These are phyloP conservation scores for Chloropicon primus DNA, from an alignment of 139 green algal species.

Conservation along the genomic window DNA sequence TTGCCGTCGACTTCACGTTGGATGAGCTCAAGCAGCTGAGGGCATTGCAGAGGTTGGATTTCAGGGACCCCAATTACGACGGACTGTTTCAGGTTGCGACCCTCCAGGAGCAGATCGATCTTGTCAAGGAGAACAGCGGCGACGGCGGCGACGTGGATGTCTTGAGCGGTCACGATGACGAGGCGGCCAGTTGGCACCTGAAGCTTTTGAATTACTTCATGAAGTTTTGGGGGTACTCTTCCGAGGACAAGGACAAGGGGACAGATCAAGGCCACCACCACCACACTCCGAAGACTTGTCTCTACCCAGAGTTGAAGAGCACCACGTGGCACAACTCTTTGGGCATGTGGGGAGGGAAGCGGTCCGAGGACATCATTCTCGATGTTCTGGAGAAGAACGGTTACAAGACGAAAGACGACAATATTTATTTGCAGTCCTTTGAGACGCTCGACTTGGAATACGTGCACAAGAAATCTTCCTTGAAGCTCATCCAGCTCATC, in stretches of 20 bases:
- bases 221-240: neutral
- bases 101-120: neutral
- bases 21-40: conserved; percentile 33
- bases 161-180: too few species aligned
- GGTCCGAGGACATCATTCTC: neutral
- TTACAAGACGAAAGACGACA: neutral
- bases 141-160: neutral
- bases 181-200: neutral
- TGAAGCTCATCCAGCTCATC: neutral
- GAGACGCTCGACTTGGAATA: neutral
- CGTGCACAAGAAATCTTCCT: neutral
- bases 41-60: conserved; percentile 1
- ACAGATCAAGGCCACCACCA: neutral
- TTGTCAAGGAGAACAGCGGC: neutral
- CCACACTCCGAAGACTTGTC: too few species aligned
- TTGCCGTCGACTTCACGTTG: conserved; percentile 36
- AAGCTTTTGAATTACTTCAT: neutral
- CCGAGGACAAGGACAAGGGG: too few species aligned
- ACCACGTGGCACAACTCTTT: neutral
- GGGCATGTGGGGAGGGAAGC: neutral
- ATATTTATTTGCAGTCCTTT: neutral
- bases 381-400: neutral
- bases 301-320: neutral
- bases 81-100: neutral
- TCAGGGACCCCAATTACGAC: neutral